Evolutionary conservation across 352 stramenopile genomes (phyloP).

Genomic region (Discostella stelligera): DNA sequence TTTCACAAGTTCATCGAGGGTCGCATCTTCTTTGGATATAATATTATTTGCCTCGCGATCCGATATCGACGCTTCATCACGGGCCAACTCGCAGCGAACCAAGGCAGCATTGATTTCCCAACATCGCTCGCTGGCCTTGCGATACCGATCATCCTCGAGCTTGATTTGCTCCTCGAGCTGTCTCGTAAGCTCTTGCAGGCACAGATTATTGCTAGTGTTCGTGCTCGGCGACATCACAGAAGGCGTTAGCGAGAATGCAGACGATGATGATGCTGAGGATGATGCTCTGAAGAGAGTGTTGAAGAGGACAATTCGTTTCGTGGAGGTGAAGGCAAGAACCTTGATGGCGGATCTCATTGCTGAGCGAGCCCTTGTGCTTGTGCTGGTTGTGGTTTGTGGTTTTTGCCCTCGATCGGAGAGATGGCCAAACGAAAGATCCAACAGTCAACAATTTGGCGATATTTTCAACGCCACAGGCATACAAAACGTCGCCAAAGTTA

Average conservation of each 20-base stretch:
- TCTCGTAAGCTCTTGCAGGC: background rate
- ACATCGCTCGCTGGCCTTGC: conserved; percentile 10
- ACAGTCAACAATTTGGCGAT: background rate
- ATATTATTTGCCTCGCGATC: background rate
- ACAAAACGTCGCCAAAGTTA: background rate
- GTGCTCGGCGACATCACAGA: background rate
- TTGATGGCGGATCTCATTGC: conserved; percentile 2
- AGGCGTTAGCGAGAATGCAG: background rate
- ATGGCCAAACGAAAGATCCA: background rate
- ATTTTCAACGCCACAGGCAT: background rate
- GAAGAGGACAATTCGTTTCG: background rate
- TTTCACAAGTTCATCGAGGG: conserved; percentile 17
- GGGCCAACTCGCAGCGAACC: conserved; percentile 2
- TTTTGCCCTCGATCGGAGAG: background rate
- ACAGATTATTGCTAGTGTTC: background rate
- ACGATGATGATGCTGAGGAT: background rate
- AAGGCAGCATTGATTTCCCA: conserved; percentile 10
- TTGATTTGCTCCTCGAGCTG: conserved; percentile 11
- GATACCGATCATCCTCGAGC: conserved; percentile 7
- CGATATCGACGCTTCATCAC: background rate
- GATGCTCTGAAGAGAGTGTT: background rate
- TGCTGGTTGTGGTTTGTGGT: background rate
- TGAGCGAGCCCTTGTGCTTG: background rate
- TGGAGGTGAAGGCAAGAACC: conserved; percentile 1
- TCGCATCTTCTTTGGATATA: conserved; percentile 18